Conservation (phyloP, 768 basidiomycete species). For the Termitomyces eurrhizus region DNA sequence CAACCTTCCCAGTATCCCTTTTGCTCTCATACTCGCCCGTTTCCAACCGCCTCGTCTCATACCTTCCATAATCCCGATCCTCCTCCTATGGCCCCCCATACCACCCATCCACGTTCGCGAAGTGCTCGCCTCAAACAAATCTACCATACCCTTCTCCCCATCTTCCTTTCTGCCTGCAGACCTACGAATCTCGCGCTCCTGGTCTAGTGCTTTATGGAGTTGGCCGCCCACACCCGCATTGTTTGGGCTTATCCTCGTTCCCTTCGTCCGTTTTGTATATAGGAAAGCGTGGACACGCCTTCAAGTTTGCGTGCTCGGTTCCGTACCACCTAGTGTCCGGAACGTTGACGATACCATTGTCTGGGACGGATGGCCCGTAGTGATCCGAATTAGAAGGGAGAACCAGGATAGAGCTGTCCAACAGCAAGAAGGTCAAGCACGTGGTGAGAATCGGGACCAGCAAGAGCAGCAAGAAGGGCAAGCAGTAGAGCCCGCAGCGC, state of each 20-base stretch:
- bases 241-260: constrained; percentile 50
- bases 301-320: constrained; percentile 42
- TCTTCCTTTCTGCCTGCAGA: constrained; percentile 22
- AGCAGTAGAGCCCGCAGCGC: constrained; percentile 11
- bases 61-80: constrained; percentile 39
- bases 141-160: constrained; percentile 17
- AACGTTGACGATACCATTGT: constrained; percentile 17
- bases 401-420: constrained; percentile 16
- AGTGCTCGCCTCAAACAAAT: constrained; percentile 24
- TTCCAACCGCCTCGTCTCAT: constrained; percentile 33
- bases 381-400: constrained; percentile 33
- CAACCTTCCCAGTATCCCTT: constrained; percentile 69
- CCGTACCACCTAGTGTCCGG: constrained; percentile 26
- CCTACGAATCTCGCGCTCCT: constrained; percentile 29
- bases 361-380: constrained; percentile 27
- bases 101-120: constrained; percentile 28
- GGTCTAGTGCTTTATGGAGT: constrained; percentile 11
- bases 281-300: constrained; percentile 33
- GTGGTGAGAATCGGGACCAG: constrained; percentile 19
- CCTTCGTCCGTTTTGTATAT: constrained; percentile 44
- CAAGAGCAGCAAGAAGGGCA: constrained; percentile 15
- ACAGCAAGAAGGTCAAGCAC: neutral
- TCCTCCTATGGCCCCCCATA: constrained; percentile 45
- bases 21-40: constrained; percentile 63
- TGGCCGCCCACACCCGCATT: constrained; percentile 65